These are phyloP conservation scores for Talaromyces nanjingensis DNA, from an alignment of 495 filamentous ascomycete species.

Conservation along the genomic window DNA sequence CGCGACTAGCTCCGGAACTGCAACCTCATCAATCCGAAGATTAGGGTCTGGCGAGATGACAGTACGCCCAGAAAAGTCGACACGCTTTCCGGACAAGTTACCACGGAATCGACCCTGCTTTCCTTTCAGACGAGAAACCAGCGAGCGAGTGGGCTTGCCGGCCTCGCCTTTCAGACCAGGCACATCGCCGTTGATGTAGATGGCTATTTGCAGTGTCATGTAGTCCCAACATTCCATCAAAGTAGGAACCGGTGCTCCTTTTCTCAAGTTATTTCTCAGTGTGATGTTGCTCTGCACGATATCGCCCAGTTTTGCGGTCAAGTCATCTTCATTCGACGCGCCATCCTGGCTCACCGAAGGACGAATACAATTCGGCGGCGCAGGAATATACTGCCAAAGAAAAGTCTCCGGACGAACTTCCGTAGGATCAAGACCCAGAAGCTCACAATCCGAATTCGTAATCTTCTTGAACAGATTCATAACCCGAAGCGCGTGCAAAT, in stretches of 20 bases:
- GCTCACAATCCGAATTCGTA: conserved; percentile 76
- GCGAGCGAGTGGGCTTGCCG: conserved; percentile 79
- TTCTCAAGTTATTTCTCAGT: conserved; percentile 69
- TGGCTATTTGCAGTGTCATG: conserved; percentile 84
- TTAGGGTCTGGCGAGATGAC: conserved; percentile 98
- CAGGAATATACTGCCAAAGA: conserved; percentile 93
- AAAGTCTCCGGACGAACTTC: conserved; percentile 95
- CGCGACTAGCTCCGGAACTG: conserved; percentile 80
- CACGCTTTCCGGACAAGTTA: conserved; percentile 94
- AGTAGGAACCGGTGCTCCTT: conserved; percentile 73
- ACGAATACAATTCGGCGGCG: conserved; percentile 86
- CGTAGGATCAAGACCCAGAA: conserved; percentile 77
- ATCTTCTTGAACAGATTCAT: conserved; percentile 87
- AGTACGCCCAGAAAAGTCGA: conserved; percentile 94
- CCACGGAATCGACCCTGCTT: conserved; percentile 97
- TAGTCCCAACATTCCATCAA: conserved; percentile 99
- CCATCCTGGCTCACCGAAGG: conserved; percentile 88
- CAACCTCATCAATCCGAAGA: conserved; percentile 86
- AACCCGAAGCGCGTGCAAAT: conserved; percentile 83
- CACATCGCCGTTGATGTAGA: conserved; percentile 97
- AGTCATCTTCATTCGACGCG: conserved; percentile 90
- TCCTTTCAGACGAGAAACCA: conserved; percentile 91
- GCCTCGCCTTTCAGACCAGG: conserved; percentile 73
- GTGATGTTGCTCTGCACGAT: conserved; percentile 84
- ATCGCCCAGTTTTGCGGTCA: conserved; percentile 90